Conservation (phyloP, 2,329 filamentous ascomycete species). For the Aspergillus thermomutatus region DNA sequence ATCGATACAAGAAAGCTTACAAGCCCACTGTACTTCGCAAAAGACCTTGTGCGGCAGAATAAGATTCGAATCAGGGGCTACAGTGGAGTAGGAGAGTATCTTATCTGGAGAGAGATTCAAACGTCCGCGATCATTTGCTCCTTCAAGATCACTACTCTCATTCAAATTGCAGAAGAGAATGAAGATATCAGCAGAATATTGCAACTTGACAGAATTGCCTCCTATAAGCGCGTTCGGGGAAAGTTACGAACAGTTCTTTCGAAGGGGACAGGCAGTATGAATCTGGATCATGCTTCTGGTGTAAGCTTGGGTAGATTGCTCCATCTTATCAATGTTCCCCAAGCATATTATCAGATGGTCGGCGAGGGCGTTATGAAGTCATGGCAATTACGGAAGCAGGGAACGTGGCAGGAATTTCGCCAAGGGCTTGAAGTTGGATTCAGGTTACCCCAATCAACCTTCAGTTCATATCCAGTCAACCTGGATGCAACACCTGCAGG, state of each 20-base stretch:
- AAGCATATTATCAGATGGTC: constrained; percentile 17
- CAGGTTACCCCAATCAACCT: neutral
- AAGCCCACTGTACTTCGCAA: constrained; percentile 24
- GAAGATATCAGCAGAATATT: constrained; percentile 23
- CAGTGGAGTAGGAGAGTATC: constrained; percentile 28
- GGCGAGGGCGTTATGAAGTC: constrained; percentile 18
- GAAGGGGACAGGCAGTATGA: neutral
- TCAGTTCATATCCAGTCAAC: neutral
- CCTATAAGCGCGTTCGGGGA: neutral
- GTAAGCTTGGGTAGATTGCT: constrained; percentile 22
- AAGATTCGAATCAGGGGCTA: constrained; percentile 19
- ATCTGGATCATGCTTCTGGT: constrained; percentile 17
- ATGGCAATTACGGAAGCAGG: constrained; percentile 18
- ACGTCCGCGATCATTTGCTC: constrained; percentile 26
- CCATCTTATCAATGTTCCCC: constrained; percentile 16
- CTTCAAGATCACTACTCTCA: constrained; percentile 22
- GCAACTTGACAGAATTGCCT: constrained; percentile 20
- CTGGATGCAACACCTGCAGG: neutral
- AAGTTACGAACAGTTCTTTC: constrained; percentile 14
- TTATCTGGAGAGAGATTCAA: constrained; percentile 33
- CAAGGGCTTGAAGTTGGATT: constrained; percentile 12
- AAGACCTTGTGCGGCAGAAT: constrained; percentile 18
- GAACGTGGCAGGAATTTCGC: constrained; percentile 10
- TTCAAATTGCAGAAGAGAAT: constrained; percentile 12
- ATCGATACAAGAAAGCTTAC: constrained; percentile 28